Base-by-base conservation (phyloP, 139 green algal species). In the Zygnema cylindricum region DNA sequence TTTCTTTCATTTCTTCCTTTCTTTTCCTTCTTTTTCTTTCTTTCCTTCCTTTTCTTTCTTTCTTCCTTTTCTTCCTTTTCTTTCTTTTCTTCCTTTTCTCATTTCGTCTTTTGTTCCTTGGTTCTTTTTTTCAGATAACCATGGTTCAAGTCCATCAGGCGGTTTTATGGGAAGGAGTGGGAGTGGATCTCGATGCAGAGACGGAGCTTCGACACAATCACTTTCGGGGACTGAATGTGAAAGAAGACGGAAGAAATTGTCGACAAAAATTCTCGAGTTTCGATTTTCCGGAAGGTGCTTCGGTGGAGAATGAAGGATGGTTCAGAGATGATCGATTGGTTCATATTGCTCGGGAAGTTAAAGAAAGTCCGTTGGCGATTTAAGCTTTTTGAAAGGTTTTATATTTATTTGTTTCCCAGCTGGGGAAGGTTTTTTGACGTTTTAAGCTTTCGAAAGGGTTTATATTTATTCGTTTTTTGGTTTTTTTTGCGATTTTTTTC, bases 121-220 rank as follows among this genome's bases (percentile, higher is more conserved):
- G n/a, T n/a, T n/a, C n/a, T n/a, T n/a, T n/a, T n/a, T n/a, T 63
- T 7, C 49, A 63, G 49, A 16, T 63, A 16, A 7, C 7, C 16
- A 63, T 63, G 49, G 49, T 63, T 7, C 49, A 63, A 63, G 49
- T 63, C 7, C 49, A 63, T 16, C 7, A 25, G 49, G 49, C 16
- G 7, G 49, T 63, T 16, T 25, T 63, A 25, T 63, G 49, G 49
- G 49, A 63, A 25, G 49, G 71, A 43, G 71, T 25, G 11, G 71
- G 71, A 11, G 71, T 43, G 7, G 71, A 79, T 16, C 71, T 79
- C 3, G 21, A 16, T 23, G 36, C 38, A 7, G 36, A 41, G 7
- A 79, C 71, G 21, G 71, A 79, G 71, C 16, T 79, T 23, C 36
- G 71, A 16, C 71, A 79, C 71, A 79, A 79, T 16, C 71, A 79